Conservation (phyloP, 2,329 filamentous ascomycete species). For the Pseudocercospora macadamiae region DNA sequence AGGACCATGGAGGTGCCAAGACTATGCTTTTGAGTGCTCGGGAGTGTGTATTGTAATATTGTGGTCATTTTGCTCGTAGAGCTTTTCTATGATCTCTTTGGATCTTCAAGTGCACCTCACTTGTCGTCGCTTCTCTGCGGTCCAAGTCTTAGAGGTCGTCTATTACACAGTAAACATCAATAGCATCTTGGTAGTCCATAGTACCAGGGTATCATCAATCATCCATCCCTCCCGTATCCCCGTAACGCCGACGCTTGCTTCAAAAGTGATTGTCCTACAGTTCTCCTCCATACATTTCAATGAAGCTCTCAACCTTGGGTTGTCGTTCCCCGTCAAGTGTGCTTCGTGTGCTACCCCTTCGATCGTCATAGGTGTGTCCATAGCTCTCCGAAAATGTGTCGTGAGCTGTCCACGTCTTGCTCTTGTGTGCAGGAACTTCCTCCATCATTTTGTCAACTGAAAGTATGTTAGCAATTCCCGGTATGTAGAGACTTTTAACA, state of each 20-base stretch:
- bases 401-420: slow-evolving; percentile 36
- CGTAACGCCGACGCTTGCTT: background rate
- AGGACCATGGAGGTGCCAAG: too few species aligned
- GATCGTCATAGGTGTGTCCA: slow-evolving; percentile 13
- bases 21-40: too few species aligned
- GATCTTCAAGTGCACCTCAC: too few species aligned
- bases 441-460: slow-evolving; percentile 46
- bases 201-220: slow-evolving; percentile 20
- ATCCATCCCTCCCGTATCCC: background rate
- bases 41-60: too few species aligned
- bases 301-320: slow-evolving; percentile 23
- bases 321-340: background rate
- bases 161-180: slow-evolving; percentile 8
- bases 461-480: background rate
- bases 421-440: slow-evolving; percentile 49
- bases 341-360: background rate
- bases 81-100: too few species aligned
- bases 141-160: too few species aligned
- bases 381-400: slow-evolving; percentile 36
- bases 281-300: slow-evolving; percentile 23
- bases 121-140: too few species aligned
- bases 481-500: background rate
- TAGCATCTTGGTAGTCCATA: background rate
- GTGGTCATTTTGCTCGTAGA: too few species aligned
- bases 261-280: background rate